phyloP scores from a whole-genome alignment of 2,329 filamentous ascomycete species.

The Diaporthe capsici region DNA sequence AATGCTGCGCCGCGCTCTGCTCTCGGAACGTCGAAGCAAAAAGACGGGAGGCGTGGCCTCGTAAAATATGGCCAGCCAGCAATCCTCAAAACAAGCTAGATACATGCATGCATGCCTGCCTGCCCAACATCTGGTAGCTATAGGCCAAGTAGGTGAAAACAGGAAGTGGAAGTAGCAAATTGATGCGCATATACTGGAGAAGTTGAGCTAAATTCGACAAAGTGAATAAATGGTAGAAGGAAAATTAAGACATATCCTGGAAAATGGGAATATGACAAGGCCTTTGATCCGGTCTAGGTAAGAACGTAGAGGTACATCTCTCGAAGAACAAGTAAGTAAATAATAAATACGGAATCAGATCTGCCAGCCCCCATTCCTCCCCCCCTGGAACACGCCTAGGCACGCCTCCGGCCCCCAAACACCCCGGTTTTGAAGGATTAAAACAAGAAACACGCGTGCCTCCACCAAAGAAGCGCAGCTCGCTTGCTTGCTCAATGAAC shows the following conservation, averaged over 20 bases:
- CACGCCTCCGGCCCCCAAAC: not conserved
- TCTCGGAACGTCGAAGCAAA: not conserved
- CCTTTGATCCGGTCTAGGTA: constrained; percentile 28
- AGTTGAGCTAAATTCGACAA: constrained; percentile 13
- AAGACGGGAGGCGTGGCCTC: not conserved
- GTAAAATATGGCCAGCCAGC: not conserved
- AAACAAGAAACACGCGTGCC: constrained; percentile 18
- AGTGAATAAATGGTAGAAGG: constrained; percentile 15
- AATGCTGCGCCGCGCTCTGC: constrained; percentile 24
- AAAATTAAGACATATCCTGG: constrained; percentile 2
- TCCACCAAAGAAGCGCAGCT: constrained; percentile 14
- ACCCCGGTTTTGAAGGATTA: constrained; percentile 13
- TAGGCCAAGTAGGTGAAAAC: not conserved
- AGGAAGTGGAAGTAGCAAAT: not conserved
- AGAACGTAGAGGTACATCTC: constrained; percentile 9
- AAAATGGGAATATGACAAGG: not conserved
- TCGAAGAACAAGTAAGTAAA: not conserved
- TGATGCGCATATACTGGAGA: not conserved
- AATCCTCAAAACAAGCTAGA: not conserved
- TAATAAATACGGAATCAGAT: constrained; percentile 21
- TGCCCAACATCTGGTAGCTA: not conserved
- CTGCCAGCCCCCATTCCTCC: not conserved
- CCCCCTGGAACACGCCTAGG: constrained; percentile 17
- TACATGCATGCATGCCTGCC: not conserved
- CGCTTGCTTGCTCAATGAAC: constrained; percentile 5